These are phyloP conservation scores for Agroathelia rolfsii DNA, from an alignment of 1,284 basidiomycete genomes.

Conservation along the genomic window DNA sequence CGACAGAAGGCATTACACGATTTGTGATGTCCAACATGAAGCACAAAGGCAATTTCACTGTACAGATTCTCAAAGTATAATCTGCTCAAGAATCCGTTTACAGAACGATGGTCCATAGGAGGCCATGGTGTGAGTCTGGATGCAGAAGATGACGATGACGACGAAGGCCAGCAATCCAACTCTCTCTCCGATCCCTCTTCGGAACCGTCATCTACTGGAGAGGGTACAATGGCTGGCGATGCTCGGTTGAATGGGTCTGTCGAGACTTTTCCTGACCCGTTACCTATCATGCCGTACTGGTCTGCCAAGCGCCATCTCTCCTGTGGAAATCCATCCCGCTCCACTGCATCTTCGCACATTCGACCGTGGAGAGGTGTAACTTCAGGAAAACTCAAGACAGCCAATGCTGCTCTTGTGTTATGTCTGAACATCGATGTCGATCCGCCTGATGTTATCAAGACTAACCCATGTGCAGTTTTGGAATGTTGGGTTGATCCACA, in stretches of 20 bases:
- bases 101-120: no score
- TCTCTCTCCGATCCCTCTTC: constrained; percentile 36
- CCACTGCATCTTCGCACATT: constrained; percentile 50
- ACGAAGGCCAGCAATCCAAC: no score
- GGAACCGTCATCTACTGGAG: constrained; percentile 18
- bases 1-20: no score
- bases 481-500: constrained; percentile 98
- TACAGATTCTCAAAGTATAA: no score
- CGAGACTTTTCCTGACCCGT: constrained; percentile 36
- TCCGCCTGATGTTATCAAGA: constrained; percentile 96
- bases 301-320: constrained; percentile 80
- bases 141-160: no score
- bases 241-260: constrained; percentile 27
- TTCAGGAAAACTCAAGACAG: constrained; percentile 81
- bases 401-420: constrained; percentile 87
- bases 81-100: no score
- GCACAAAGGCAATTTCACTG: no score
- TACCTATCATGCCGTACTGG: constrained; percentile 66
- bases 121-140: no score
- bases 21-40: no score
- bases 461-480: constrained; percentile 88
- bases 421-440: constrained; percentile 98
- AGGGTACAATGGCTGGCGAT: constrained; percentile 14
- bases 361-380: constrained; percentile 72
- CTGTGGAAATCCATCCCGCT: constrained; percentile 74